Evolutionary conservation across 2,329 filamentous ascomycete genomes (phyloP).

Genomic region (Claviceps purpurea): DNA sequence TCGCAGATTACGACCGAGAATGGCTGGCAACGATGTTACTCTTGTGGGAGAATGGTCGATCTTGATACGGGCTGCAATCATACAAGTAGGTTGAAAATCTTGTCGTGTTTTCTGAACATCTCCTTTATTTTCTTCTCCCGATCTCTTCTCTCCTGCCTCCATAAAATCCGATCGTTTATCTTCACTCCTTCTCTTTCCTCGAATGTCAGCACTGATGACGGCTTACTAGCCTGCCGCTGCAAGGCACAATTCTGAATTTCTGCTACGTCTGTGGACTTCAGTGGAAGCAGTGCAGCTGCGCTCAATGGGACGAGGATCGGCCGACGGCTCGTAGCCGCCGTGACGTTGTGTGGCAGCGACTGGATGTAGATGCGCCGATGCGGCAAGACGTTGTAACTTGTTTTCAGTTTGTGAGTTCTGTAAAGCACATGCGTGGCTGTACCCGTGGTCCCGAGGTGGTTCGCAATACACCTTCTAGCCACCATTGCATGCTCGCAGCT

Average conservation of each 20-base stretch:
- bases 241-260: slow-evolving; percentile 31
- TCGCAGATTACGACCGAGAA: slow-evolving; percentile 22
- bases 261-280: slow-evolving; percentile 31
- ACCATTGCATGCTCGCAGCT: too few relatives aligned
- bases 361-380: too few relatives aligned
- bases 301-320: slow-evolving; percentile 22
- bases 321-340: background rate
- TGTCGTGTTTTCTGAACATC: background rate
- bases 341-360: too few relatives aligned
- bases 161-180: background rate
- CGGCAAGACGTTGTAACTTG: too few relatives aligned
- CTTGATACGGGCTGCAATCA: slow-evolving; percentile 38
- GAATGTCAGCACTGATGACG: background rate
- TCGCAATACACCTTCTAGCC: too few relatives aligned
- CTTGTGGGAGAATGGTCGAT: slow-evolving; percentile 35
- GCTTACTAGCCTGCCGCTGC: slow-evolving; percentile 29
- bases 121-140: background rate
- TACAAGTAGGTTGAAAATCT: slow-evolving; percentile 29
- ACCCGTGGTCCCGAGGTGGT: too few relatives aligned
- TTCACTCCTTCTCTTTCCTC: background rate
- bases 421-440: too few relatives aligned
- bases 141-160: background rate
- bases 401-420: too few relatives aligned
- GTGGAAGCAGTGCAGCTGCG: slow-evolving; percentile 28
- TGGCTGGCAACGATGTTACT: slow-evolving; percentile 37